phyloP scores from a whole-genome alignment of 2,329 filamentous ascomycete genomes.

The Trichoderma aggressivum region DNA sequence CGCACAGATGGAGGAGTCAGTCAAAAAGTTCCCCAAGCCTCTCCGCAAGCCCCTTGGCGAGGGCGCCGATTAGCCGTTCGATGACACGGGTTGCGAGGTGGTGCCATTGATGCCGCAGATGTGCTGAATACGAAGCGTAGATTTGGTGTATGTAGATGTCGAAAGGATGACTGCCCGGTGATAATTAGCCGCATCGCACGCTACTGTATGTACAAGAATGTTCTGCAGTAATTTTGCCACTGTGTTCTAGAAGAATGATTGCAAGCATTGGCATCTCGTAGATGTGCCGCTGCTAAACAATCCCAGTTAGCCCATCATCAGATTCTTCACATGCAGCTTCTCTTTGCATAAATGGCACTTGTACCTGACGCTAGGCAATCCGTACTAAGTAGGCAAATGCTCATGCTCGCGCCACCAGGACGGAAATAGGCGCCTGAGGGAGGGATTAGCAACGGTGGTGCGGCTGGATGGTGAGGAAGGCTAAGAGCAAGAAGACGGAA shows the following conservation, averaged over 20 bases:
- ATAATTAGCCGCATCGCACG: not conserved
- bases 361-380: not conserved
- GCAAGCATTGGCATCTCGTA: not conserved
- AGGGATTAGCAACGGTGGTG: not conserved
- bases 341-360: not conserved
- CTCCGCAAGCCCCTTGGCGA: constrained; percentile 2
- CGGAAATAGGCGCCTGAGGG: not conserved
- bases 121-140: not conserved
- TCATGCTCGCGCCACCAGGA: not conserved
- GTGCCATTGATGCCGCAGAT: not conserved
- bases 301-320: not conserved
- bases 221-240: too few species aligned
- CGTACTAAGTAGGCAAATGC: not conserved
- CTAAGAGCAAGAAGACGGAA: not conserved
- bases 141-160: not conserved
- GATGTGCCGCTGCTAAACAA: not conserved
- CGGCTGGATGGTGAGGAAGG: constrained; percentile 8
- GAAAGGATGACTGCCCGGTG: not conserved
- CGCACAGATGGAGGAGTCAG: constrained; percentile 4
- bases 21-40: constrained; percentile 17
- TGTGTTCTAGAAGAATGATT: not conserved
- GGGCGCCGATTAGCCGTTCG: constrained; percentile 13
- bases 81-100: not conserved
- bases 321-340: not conserved
- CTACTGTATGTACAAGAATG: not conserved